A percentile compares a stretch with the other conserved stretches of the same genome.
These are phyloP conservation scores for Colletotrichum viniferum DNA, from an alignment of 2,329 filamentous ascomycete species.

Conservation along the genomic window DNA sequence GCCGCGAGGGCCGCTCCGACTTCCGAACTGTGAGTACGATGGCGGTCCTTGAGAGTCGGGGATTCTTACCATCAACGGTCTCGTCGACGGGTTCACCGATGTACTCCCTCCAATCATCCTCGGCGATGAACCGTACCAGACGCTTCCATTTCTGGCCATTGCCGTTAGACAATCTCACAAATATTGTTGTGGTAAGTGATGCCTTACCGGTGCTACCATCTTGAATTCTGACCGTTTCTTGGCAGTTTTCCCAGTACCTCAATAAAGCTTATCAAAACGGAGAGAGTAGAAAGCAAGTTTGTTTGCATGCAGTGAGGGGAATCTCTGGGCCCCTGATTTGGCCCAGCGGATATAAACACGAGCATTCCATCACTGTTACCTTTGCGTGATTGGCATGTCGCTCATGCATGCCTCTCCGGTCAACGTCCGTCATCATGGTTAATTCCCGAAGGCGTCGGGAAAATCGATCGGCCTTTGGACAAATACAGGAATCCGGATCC, in stretches of 20 bases:
- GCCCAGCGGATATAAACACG: not conserved
- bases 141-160: slow-evolving; percentile 22
- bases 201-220: slow-evolving; percentile 9
- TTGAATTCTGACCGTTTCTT: not conserved
- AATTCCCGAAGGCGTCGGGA: slow-evolving; percentile 6
- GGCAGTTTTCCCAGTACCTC: not conserved
- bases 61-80: slow-evolving; percentile 22
- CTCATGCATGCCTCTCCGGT: not conserved
- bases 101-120: slow-evolving; percentile 27
- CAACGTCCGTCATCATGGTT: not conserved
- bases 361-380: not conserved
- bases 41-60: not conserved
- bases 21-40: not conserved
- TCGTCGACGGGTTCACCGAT: slow-evolving; percentile 27
- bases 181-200: rapidly evolving
- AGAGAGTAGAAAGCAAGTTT: not conserved
- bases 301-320: not conserved
- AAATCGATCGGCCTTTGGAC: slow-evolving; percentile 3
- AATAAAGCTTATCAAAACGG: not conserved
- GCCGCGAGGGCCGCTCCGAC: slow-evolving; percentile 26
- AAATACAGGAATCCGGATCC: not conserved
- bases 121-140: slow-evolving; percentile 27
- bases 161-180: not conserved
- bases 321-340: not conserved
- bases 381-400: not conserved